A percentile compares a stretch with the other conserved stretches of the same genome.
Evolutionary conservation across 176 grass and related monocot species (phyloP).

Genomic region (Secale cereale): DNA sequence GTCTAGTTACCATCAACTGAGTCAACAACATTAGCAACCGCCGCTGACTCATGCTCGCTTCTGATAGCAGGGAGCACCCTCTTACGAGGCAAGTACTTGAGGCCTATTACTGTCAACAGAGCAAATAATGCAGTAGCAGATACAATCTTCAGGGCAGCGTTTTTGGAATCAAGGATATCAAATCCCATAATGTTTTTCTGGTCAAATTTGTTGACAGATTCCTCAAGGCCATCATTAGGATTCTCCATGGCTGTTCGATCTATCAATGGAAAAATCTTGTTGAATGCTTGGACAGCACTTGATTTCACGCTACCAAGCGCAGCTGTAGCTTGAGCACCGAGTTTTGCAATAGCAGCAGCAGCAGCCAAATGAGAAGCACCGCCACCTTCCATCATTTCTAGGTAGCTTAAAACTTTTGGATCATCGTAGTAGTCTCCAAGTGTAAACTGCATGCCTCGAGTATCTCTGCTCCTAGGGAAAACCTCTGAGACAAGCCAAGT

Average conservation of each 20-base stretch:
- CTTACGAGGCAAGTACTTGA: slow-evolving; percentile 69
- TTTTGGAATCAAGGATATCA: slow-evolving; percentile 41
- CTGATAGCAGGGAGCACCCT: slow-evolving; percentile 33
- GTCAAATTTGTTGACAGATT: slow-evolving; percentile 32
- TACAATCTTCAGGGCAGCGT: slow-evolving; percentile 56
- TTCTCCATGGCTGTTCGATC: slow-evolving; percentile 34
- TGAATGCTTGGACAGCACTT: slow-evolving; percentile 82
- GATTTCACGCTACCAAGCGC: slow-evolving; percentile 73
- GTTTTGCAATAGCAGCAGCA: slow-evolving; percentile 84
- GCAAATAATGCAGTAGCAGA: slow-evolving; percentile 60
- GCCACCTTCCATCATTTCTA: slow-evolving; percentile 87
- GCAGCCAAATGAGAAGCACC: slow-evolving; percentile 74
- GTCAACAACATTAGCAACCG: slow-evolving; percentile 37
- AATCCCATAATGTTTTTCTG: slow-evolving; percentile 19
- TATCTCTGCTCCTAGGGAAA: slow-evolving; percentile 93
- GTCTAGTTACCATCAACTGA: slow-evolving; percentile 37
- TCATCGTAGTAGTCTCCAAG: slow-evolving; percentile 96
- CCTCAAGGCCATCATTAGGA: slow-evolving; percentile 24
- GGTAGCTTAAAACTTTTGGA: slow-evolving; percentile 66
- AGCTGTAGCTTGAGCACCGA: slow-evolving; percentile 79
- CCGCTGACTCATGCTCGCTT: slow-evolving; percentile 43
- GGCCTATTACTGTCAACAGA: slow-evolving; percentile 53
- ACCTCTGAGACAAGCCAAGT: slow-evolving; percentile 80
- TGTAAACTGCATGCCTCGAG: slow-evolving; percentile 63
- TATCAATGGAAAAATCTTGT: slow-evolving; percentile 76